Base-by-base conservation (phyloP, 1,284 basidiomycete genomes). In the Macrocybe sp. region DNA sequence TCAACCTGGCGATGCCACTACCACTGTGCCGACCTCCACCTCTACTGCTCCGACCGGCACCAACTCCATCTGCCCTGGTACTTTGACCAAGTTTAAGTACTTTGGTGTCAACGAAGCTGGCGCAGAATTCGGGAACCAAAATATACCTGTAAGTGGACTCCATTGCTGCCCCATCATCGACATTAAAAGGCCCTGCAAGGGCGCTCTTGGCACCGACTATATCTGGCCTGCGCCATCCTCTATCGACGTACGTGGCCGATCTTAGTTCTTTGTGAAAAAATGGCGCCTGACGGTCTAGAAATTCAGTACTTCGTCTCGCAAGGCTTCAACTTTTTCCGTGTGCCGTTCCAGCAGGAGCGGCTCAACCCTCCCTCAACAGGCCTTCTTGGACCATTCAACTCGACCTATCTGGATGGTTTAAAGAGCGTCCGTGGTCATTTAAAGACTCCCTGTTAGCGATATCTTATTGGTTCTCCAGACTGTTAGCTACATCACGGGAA, bases 61-160 rank as follows among this genome's bases (percentile, higher is more conserved):
- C 60, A 41, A 16, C 16, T 56, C 61, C 28, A 51, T 57, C 37
- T 73, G 72, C 60, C 55, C 72, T 7, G 66, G 67, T 30, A 57
- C 65, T 9, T 62, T 60, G 55, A 79, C 75, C 41, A 81, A 81
- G 62, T 83, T 84, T 73, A 68, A 71, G 55, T 79, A 67, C 66
- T 80, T 81, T 54, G 81, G 81, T 63, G 80, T 82, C 31, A 82
- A 78, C 64, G 65, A 83, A 59, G 75, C 77, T 57, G 77, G 79
- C 51, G 81, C 78, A 41, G 78, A 82, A 63, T 73, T 81, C 52
- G 79, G 78, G 9, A 65, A 71, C 50, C 61, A 51, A 16, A 64
- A 58, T 12, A 69, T 74, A 56, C 78, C 78, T 7, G 77, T 76
- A 43, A 54, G 68, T 68, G 11, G 36, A 6, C 37, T 40, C 4